Base-by-base conservation (phyloP, 345 rosid species). In the Zanthoxylum bungeanum region DNA sequence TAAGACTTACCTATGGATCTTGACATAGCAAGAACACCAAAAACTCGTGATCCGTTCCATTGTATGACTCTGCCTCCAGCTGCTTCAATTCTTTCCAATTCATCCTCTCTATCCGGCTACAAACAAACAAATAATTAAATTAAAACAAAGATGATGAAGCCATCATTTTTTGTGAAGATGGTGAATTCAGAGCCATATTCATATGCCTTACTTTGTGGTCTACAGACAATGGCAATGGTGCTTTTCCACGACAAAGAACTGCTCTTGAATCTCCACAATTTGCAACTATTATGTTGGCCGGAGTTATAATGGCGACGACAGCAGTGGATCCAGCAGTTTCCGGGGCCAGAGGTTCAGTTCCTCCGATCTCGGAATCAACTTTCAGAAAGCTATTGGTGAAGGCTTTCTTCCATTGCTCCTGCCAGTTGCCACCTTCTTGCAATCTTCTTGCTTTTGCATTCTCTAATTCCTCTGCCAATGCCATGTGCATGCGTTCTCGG, bases 241-340 rank as follows among this genome's bases (percentile, higher is more conserved):
- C 76, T 79, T 85, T 89, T 31, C 94, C 93, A 0, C 90, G 87
- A 60, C 84, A 84, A 16, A 93, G 80, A 72, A 90, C 91, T 17
- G 93, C 98, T 75, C 97, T 84, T 1, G 94, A 92, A 73, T 93
- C 98, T 4, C 98, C 97, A 58, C 94, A 86, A 36, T 90, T 93
- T 3, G 91, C 88, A 19, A 89, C 83, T 27, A 93, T 77, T 12
- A 90, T 81, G 53, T 83, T 89, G 2, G 87, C 81, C n/a, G 86
- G 76, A 70, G 85, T 84, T 19, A 86, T 77, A 16, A 90, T 40
- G 30, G 90, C 86, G 17, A 87, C 90, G 24, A 89, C 88, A n/a
- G 98, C 95, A 0, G 98, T 93, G n/a, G 98, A 89, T 62, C 98
- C 98, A 21, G 76, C 91, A 19, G 95, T 91, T 60, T 87, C 93